Base-by-base conservation (phyloP, 768 basidiomycete species). In the Boletus fagicola region DNA sequence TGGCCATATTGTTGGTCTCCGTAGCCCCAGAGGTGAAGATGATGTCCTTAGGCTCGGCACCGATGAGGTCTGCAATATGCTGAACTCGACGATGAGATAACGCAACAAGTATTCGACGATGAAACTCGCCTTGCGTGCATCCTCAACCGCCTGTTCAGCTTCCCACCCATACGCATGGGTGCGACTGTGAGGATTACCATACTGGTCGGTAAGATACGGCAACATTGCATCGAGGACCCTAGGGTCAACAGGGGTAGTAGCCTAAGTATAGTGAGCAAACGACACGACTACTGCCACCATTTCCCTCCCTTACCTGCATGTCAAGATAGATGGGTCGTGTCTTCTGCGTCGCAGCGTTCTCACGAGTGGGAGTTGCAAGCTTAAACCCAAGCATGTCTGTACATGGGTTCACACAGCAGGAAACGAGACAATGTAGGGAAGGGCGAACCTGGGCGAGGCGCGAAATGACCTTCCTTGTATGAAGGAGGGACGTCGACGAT, bases 151-250 rank as follows among this genome's bases (percentile, higher is more conserved):
- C 67, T 87, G 81, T 68, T 99, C 97, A 7, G 96, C 93, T 75
- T 99, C 97, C 97, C 97, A 99, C 4, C 97, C 97, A 72, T 98
- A 99, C 1, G 97, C 94, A 74, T 99, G 97, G 30, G 97, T 98
- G 54, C 97, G 85, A 71, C 93, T 95, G 71, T 98, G 97, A 10
- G 97, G 96, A 74, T 98, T 99, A 5, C 97, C 97, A 68, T 89
- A 98, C 71, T 93, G 92, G 71, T 98, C 92, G 5, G 94, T 96
- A 62, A 95, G 76, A 74, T 84, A 98, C 0, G 97, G 97, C 26
- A 99, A 78, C 96, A 98, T 99, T 18, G 89, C 87, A 74, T 98
- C 97, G 55, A 98, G 80, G 5, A 98, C 97, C 56, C 97, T 85
- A 30, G 97, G 97, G 71, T 99, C 97, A 54, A 97, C 86, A 20